Percentiles rank a stretch among this genome's conserved stretches.
Conservation (phyloP, 495 filamentous ascomycete species). For the Poronia punctata region DNA sequence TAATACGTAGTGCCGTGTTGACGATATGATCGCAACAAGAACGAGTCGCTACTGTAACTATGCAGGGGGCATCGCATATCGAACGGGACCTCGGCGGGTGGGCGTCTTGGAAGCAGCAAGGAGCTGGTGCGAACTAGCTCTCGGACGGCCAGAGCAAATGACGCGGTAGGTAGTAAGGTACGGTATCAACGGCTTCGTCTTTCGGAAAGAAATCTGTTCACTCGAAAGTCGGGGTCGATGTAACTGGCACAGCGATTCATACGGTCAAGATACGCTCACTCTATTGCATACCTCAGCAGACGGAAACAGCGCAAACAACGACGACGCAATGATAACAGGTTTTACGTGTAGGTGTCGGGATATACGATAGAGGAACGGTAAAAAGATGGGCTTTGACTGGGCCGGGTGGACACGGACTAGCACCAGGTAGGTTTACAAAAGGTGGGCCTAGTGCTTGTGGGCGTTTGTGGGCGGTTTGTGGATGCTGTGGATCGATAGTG, state of each 20-base stretch:
- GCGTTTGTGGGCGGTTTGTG: neutral
- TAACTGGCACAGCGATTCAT: too few relatives aligned
- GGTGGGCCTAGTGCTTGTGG: neutral
- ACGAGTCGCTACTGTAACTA: neutral
- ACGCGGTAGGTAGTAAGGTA: too few relatives aligned
- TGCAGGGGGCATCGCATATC: constrained; percentile 6
- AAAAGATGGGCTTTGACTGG: constrained; percentile 1
- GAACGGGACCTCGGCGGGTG: neutral
- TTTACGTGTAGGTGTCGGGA: constrained; percentile 1
- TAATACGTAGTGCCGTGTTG: neutral
- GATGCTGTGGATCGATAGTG: too few relatives aligned
- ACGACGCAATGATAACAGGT: neutral
- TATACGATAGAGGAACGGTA: neutral
- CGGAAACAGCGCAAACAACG: neutral
- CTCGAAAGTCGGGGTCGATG: too few relatives aligned
- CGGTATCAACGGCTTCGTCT: too few relatives aligned
- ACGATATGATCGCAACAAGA: neutral
- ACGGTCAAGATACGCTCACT: too few relatives aligned
- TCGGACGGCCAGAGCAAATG: too few relatives aligned
- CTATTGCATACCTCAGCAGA: too few relatives aligned
- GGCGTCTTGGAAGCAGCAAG: neutral
- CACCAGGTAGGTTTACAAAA: neutral
- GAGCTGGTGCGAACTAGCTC: too few relatives aligned
- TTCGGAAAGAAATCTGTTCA: too few relatives aligned
- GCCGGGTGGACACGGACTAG: constrained; percentile 4